These are phyloP conservation scores for Penicillium thymicola DNA, from an alignment of 2,329 filamentous ascomycete species.

Conservation along the genomic window DNA sequence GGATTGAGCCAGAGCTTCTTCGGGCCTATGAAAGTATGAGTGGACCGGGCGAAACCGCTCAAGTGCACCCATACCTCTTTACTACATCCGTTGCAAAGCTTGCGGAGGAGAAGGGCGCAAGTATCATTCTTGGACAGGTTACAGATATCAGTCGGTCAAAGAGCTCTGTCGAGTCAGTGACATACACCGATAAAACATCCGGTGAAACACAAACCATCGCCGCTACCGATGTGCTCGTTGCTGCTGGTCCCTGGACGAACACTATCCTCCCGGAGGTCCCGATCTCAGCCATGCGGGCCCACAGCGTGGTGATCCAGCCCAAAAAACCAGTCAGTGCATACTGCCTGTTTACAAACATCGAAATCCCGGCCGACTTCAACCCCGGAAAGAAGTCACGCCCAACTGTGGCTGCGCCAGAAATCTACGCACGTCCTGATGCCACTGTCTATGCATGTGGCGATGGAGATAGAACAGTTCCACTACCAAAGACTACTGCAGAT, in stretches of 20 bases:
- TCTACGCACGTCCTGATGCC: constrained; percentile 83
- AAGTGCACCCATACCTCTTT: constrained; percentile 90
- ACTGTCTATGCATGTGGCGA: constrained; percentile 96
- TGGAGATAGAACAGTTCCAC: constrained; percentile 69
- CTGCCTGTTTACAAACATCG: constrained; percentile 74
- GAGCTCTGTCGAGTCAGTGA: constrained; percentile 59
- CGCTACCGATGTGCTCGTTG: constrained; percentile 59
- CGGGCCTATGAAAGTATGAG: constrained; percentile 80
- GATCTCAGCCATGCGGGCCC: constrained; percentile 59
- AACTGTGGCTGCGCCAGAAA: constrained; percentile 76
- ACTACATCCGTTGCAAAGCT: constrained; percentile 79
- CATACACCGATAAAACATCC: constrained; percentile 55
- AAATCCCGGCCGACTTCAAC: constrained; percentile 62
- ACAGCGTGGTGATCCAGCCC: constrained; percentile 61
- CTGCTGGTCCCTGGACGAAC: constrained; percentile 62
- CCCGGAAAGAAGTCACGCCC: constrained; percentile 50
- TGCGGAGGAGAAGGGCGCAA: constrained; percentile 65
- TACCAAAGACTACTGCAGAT: constrained; percentile 71
- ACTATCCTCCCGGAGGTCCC: constrained; percentile 53
- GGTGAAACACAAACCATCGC: constrained; percentile 49
- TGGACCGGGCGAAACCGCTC: constrained; percentile 73
- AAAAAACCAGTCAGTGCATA: constrained; percentile 50
- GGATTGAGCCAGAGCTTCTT: constrained; percentile 69
- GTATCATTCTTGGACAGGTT: constrained; percentile 66
- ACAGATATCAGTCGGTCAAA: constrained; percentile 60